Evolutionary conservation across 1,284 basidiomycete species (phyloP), one percentile per base, ranked within the genome.

Genomic region (Ceratobasidium sp.): DNA sequence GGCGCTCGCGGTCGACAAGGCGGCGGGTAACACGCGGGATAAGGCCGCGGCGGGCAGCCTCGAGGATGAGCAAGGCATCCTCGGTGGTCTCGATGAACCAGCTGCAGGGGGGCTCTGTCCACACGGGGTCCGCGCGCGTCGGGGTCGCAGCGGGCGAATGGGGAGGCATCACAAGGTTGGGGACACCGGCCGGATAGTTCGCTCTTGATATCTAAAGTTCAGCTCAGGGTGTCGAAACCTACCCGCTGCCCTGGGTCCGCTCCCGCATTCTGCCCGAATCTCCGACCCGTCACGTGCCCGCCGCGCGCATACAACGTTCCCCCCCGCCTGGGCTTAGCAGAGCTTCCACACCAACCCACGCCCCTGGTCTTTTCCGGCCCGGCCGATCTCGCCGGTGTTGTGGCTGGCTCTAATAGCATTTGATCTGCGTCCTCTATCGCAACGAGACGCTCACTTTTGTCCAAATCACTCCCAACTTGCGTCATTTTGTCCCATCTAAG

Each of bases 51-150:
- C 94, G 89, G 44, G 96, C 96, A 3, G 96, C 96, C 83, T 99
- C 97, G 82, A 99, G 95, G 82, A 99, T 94, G 83, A 99, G 92
- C 33, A 99, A 89, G 7, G 97, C 96, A 86, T 99, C 97, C 81
- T 94, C 93, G 0, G 97, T 99, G 1, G 94, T 96, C 84, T 96
- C 95, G 86, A 98, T 96, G 90, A 94, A 97, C 33, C 95, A 95
- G 23, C 90, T 91, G 91, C 94, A 97, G 0, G 95, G 95, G 0
- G 95, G 95, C 80, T 93, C 93, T 10, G 90, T 92, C 93, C 89
- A 94, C n/a, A 62, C 57, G 8, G 69, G 69, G 30, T 70, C 67
- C 38, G 64, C 16, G 62, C 62, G 62, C 62, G 62, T 38, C 23
- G 70, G 60, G n/a, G n/a, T n/a, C n/a, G n/a, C n/a, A n/a, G n/a